These are phyloP conservation scores for Datisca glomerata DNA, from an alignment of 306 rosid genomes.

Conservation along the genomic window DNA sequence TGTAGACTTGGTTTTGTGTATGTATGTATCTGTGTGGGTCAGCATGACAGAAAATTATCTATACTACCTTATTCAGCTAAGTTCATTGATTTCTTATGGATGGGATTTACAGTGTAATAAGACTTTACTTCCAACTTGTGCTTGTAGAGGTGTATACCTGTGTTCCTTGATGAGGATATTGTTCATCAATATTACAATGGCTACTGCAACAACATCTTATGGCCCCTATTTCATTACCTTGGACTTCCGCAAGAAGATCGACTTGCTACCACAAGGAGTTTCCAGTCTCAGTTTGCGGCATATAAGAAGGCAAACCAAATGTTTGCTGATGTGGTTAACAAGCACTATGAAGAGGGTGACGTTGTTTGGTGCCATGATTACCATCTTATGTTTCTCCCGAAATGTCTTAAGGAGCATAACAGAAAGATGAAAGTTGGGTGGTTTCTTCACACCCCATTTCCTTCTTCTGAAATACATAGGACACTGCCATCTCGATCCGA, in stretches of 20 bases:
- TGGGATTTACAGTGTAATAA: too few species aligned
- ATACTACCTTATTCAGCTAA: too few species aligned
- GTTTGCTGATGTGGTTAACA: conserved; percentile 84
- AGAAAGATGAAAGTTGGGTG: conserved; percentile 84
- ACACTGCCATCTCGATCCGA: conserved; percentile 88
- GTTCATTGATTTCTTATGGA: too few species aligned
- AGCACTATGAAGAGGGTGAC: conserved; percentile 77
- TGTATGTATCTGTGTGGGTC: too few species aligned
- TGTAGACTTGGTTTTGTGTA: too few species aligned
- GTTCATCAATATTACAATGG: conserved; percentile 90
- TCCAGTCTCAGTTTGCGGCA: conserved; percentile 82
- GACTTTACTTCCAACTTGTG: not conserved
- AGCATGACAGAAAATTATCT: too few species aligned
- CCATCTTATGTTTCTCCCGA: conserved; percentile 90
- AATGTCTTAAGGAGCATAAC: conserved; percentile 65
- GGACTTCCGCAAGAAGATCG: conserved; percentile 97
- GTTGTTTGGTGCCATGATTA: conserved; percentile 96
- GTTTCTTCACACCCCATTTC: conserved; percentile 94
- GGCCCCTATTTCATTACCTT: conserved; percentile 93
- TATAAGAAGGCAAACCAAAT: conserved; percentile 83
- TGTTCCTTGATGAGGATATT: conserved; percentile 86
- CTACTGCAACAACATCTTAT: conserved; percentile 80
- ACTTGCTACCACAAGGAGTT: conserved; percentile 89
- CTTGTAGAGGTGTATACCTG: conserved; percentile 76
- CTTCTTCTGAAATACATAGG: conserved; percentile 87